Evolutionary conservation across 2,329 filamentous ascomycete species (phyloP), one percentile per base, ranked within the genome.

Genomic region (Chaetomiaceae sp.): DNA sequence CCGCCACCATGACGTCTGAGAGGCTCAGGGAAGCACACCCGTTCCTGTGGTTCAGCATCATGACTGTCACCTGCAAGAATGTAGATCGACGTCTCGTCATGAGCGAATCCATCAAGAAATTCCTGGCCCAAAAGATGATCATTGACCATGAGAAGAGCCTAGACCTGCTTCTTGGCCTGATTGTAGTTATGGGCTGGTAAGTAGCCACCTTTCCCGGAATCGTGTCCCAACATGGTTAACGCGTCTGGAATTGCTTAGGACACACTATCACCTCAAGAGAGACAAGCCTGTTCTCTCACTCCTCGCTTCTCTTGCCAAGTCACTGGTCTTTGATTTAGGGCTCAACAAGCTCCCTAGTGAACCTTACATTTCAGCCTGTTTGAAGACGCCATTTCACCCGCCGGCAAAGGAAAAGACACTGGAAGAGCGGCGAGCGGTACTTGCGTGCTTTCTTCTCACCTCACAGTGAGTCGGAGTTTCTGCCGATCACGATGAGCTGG

Each of bases 31-130:
- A 61, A 8, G 64, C 71, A 16, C 64, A 68, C 3, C 78, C 80
- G 0, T 79, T 79, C 48, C 59, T 81, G 7, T 81, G 76, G 73
- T 63, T 76, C 13, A 74, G 70, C 43, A 78, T 81, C 47, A 71
- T 75, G 63, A 71, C 75, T 34, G 62, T 78, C 9, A 72, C 74
- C 1, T 71, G 70, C 38, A 74, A 71, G 57, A 73, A 72, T 1
- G 64, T 67, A 0, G 61, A 66, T 3, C 68, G 72, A 47, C 75
- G 79, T 51, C 45, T 65, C 0, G 62, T 65, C 1, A 60, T 78
- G 32, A 67, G 68, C 32, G 70, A 71, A 2, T 69, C 67, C 16
- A 65, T 76, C 5, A 73, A 74, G 37, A 67, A 72, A 40, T 68
- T 75, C 23, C 48, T 80, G 13, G 71, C 75, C 0, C 67, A 73